Percentiles rank a stretch among this genome's conserved stretches.
Evolutionary conservation across 305 asterid genomes (phyloP).

Genomic region (Fraxinus albicans): DNA sequence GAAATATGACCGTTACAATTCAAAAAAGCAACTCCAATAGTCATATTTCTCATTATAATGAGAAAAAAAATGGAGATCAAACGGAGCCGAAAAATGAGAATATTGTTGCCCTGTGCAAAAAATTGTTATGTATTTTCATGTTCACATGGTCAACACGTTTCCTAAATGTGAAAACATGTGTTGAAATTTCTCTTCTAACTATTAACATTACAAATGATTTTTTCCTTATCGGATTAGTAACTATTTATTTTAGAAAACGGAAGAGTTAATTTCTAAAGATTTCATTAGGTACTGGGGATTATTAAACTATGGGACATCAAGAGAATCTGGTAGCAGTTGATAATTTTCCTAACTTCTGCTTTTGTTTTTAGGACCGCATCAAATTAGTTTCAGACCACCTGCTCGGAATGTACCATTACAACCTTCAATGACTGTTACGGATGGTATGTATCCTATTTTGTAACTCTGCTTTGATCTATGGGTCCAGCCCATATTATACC

Average conservation of each 20-base stretch:
- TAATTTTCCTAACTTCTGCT: conserved; percentile 13
- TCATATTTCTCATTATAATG: too few species aligned
- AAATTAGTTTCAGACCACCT: conserved; percentile 85
- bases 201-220: background rate
- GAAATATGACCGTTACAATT: too few species aligned
- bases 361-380: conserved; percentile 70
- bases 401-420: conserved; percentile 74
- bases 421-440: conserved; percentile 89
- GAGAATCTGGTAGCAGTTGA: conserved; percentile 7
- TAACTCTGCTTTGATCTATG: background rate
- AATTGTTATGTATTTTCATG: background rate
- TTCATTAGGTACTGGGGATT: background rate
- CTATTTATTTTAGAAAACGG: background rate
- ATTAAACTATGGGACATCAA: background rate
- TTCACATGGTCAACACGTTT: background rate
- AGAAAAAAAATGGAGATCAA: too few species aligned
- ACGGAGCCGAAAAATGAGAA: background rate
- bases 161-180: background rate
- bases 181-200: background rate
- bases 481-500: background rate
- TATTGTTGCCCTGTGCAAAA: background rate
- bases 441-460: conserved; percentile 48
- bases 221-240: background rate
- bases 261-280: background rate
- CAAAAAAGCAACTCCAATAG: too few species aligned